Conservation (phyloP, 176 grass and related monocot genomes). For the Triticum timopheevii region DNA sequence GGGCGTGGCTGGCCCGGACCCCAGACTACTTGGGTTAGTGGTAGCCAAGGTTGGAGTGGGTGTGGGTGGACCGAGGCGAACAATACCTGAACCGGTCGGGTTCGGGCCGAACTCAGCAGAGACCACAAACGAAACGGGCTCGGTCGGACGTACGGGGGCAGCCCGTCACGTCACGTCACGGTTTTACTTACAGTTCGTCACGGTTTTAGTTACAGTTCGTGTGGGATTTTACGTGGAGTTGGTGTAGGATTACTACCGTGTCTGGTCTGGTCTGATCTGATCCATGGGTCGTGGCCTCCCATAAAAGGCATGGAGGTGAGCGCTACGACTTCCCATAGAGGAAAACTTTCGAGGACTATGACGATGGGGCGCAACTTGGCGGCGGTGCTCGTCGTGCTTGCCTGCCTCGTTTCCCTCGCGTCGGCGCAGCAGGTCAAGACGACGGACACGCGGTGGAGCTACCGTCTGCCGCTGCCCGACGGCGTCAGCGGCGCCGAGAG, state of each 20-base stretch:
- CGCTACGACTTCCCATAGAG: neutral
- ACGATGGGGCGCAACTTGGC: neutral
- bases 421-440: neutral
- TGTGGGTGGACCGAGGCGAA: neutral
- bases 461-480: constrained; percentile 5
- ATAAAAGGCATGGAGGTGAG: neutral
- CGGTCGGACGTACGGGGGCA: no score
- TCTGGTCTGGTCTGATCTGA: neutral
- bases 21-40: neutral
- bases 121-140: neutral
- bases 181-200: no score
- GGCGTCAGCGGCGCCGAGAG: constrained; percentile 49
- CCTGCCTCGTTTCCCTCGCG: neutral
- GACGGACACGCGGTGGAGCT: constrained; percentile 18
- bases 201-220: no score
- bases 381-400: neutral
- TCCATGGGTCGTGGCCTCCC: neutral
- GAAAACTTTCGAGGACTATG: neutral
- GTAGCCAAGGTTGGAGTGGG: neutral
- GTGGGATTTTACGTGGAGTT: neutral
- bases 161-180: no score
- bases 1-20: neutral
- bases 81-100: neutral
- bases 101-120: neutral
- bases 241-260: neutral